These are phyloP conservation scores for Acanthamoeba healyi DNA, from an alignment of 208 protist species.

Conservation along the genomic window DNA sequence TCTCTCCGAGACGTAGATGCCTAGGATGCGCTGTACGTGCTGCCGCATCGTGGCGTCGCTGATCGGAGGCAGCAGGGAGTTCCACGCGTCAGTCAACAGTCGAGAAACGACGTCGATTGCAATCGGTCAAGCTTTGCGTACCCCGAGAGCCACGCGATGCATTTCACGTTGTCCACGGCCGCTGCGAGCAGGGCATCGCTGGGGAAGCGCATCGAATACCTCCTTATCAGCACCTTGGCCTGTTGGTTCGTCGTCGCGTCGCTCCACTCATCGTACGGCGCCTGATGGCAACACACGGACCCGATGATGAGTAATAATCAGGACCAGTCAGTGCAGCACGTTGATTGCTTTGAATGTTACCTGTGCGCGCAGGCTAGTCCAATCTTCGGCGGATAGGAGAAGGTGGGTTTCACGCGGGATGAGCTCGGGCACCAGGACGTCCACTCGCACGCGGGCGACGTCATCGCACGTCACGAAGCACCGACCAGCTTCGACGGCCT, in stretches of 20 bases:
- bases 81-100: no score
- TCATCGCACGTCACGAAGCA: slow-evolving; percentile 5
- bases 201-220: not conserved
- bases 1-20: not conserved
- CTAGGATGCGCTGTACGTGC: not conserved
- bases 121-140: not conserved
- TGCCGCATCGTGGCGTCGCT: not conserved
- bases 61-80: no score
- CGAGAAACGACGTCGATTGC: not conserved
- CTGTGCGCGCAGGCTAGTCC: not conserved
- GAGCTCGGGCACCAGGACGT: slow-evolving; percentile 1
- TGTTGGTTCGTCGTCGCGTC: not conserved
- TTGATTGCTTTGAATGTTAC: not conserved
- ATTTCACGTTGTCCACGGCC: not conserved
- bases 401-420: slow-evolving; percentile 24
- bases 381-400: not conserved
- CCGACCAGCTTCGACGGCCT: not conserved
- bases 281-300: not conserved
- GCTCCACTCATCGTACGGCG: not conserved
- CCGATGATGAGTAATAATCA: no score
- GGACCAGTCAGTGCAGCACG: no score
- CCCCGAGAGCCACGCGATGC: slow-evolving; percentile 30
- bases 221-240: not conserved
- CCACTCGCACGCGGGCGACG: not conserved
- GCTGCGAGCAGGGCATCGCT: not conserved